A percentile compares a stretch with the other conserved stretches of the same genome.
Evolutionary conservation across 371 early-diverging fungal species (phyloP).

Genomic region (Mucor saturninus): DNA sequence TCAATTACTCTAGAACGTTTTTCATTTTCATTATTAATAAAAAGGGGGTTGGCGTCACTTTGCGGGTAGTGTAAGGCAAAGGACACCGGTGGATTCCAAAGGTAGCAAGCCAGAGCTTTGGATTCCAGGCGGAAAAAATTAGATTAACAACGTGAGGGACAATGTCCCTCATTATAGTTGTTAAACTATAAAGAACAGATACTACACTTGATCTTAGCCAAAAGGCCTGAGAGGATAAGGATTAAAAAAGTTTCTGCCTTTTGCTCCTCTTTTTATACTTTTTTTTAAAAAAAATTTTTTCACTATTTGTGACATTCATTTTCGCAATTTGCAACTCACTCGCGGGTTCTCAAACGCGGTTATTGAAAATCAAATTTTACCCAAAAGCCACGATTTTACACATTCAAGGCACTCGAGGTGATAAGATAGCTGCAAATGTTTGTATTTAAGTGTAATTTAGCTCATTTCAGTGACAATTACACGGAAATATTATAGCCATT

Average conservation of each 20-base stretch:
- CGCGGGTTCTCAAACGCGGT: no score
- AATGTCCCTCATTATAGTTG: constrained; percentile 64
- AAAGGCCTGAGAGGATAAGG: constrained; percentile 74
- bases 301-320: neutral
- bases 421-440: no score
- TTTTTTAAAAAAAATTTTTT: constrained; percentile 11
- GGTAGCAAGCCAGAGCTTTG: constrained; percentile 47
- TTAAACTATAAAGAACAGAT: constrained; percentile 84
- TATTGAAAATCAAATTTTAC: no score
- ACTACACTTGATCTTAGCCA: constrained; percentile 87
- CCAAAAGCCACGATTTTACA: no score
- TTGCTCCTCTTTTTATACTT: constrained; percentile 36
- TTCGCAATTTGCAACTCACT: no score
- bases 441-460: no score
- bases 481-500: no score
- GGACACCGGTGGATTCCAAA: constrained; percentile 41
- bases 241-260: constrained; percentile 25
- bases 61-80: constrained; percentile 47
- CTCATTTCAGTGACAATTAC: no score
- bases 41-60: constrained; percentile 43
- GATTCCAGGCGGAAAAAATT: constrained; percentile 56
- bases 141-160: constrained; percentile 57
- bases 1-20: neutral
- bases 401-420: no score
- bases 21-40: constrained; percentile 24